A percentile compares a stretch with the other conserved stretches of the same genome.
Evolutionary conservation across 257 asterid species (phyloP).

Genomic region (Solanum virginianum): DNA sequence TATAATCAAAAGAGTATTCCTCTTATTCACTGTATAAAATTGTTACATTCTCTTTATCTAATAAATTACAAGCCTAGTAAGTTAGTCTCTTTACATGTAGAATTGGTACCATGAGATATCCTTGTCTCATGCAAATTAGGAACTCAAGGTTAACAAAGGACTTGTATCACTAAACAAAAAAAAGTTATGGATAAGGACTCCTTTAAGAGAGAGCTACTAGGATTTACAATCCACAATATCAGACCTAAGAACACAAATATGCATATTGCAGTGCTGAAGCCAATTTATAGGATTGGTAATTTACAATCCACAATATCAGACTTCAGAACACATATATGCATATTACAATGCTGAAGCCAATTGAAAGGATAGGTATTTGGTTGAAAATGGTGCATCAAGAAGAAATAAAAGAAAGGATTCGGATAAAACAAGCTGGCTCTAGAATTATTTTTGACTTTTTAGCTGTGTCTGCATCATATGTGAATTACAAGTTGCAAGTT

Average conservation of each 20-base stretch:
- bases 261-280: neutral
- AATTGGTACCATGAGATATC: neutral
- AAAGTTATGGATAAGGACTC: neutral
- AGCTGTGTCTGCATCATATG: neutral
- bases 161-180: neutral
- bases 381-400: neutral
- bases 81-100: neutral
- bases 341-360: neutral
- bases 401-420: neutral
- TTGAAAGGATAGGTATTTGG: neutral
- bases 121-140: neutral
- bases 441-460: neutral
- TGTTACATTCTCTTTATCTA: neutral
- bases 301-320: neutral
- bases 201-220: neutral
- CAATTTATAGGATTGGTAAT: neutral
- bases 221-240: neutral
- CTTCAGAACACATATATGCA: neutral
- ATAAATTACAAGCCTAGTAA: neutral
- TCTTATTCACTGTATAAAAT: neutral
- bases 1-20: neutral
- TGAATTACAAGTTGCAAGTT: too few relatives aligned
- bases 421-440: neutral
- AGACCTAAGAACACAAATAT: neutral
- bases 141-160: neutral